phyloP scores from a whole-genome alignment of 768 basidiomycete species.

The Lactifluus hygrophoroides region DNA sequence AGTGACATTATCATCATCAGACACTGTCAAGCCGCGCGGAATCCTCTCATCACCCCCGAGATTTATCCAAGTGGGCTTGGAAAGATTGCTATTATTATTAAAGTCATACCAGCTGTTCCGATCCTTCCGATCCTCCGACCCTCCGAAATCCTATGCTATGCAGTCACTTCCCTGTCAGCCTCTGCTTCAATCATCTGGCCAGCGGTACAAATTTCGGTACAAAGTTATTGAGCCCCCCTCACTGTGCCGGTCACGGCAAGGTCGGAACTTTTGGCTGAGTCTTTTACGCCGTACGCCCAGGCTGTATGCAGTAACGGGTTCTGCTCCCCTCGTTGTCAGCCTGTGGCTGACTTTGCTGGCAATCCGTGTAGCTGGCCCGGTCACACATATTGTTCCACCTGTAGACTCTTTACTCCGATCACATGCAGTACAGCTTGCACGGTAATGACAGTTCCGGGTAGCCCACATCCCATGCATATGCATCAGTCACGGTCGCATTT shows the following conservation, averaged over 20 bases:
- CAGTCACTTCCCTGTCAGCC: no score
- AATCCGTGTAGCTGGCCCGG: background rate
- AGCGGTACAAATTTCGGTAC: background rate
- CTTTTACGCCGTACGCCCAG: constrained; percentile 11
- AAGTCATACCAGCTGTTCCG: no score
- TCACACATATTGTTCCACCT: background rate
- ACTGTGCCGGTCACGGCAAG: background rate
- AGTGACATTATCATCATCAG: no score
- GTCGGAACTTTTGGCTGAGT: background rate
- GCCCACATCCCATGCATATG: background rate
- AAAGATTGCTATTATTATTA: no score
- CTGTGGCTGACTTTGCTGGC: background rate
- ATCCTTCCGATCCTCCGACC: no score
- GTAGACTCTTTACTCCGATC: no score
- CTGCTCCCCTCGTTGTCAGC: background rate
- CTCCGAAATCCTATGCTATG: no score
- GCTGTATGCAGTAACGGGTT: no score
- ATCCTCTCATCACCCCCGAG: no score
- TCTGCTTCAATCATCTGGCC: background rate
- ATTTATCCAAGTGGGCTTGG: no score
- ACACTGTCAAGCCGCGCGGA: no score
- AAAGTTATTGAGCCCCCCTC: background rate
- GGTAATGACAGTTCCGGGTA: background rate
- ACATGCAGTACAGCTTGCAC: no score
- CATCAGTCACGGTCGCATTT: background rate